These are phyloP conservation scores for Lactifluus hygrophoroides DNA, from an alignment of 768 basidiomycete species.

Conservation along the genomic window DNA sequence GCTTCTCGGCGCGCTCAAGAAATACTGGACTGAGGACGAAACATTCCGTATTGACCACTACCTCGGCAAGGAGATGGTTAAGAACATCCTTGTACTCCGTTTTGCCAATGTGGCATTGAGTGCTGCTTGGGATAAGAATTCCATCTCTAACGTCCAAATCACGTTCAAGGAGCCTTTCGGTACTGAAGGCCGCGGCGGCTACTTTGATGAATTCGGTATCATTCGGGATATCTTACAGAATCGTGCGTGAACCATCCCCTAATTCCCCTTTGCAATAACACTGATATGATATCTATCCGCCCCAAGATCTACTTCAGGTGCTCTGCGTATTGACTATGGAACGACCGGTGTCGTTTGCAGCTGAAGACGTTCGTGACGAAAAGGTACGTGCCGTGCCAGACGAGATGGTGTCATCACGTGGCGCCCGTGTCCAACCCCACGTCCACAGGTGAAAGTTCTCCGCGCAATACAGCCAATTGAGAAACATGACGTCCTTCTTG, in stretches of 20 bases:
- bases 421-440: constrained; percentile 19
- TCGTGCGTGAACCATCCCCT: constrained; percentile 49
- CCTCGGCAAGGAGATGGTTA: constrained; percentile 99
- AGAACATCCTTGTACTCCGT: constrained; percentile 91
- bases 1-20: constrained; percentile 70
- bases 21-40: constrained; percentile 92
- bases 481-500: constrained; percentile 73
- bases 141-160: constrained; percentile 94
- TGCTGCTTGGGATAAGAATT: constrained; percentile 92
- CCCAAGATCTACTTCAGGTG: constrained; percentile 85
- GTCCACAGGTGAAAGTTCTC: constrained; percentile 83
- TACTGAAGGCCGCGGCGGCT: constrained; percentile 99
- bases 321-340: constrained; percentile 96
- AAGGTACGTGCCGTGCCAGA: constrained; percentile 49
- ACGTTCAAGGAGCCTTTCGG: constrained; percentile 99
- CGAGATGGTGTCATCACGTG: background rate
- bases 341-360: constrained; percentile 91
- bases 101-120: constrained; percentile 92
- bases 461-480: constrained; percentile 82
- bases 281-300: background rate
- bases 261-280: background rate
- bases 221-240: constrained; percentile 97
- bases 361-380: constrained; percentile 97
- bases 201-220: constrained; percentile 99
- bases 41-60: constrained; percentile 99